Evolutionary conservation across 2,329 filamentous ascomycete species (phyloP).

Genomic region (Pseudogymnoascus sp.): DNA sequence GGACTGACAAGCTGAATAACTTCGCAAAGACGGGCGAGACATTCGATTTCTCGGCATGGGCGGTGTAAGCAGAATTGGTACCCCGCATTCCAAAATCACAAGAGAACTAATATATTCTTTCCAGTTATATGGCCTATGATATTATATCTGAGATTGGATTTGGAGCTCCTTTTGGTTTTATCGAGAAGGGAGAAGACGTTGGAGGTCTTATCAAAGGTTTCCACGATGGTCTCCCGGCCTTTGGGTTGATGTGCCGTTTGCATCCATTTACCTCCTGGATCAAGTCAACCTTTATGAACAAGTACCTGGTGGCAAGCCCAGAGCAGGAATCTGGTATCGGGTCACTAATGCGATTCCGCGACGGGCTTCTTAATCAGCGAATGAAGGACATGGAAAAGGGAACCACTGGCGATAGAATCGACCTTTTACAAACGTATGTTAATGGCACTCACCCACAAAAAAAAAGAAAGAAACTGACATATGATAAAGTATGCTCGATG

Average conservation of each 20-base stretch:
- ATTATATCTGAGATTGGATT: slow-evolving; percentile 49
- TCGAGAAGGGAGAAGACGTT: slow-evolving; percentile 43
- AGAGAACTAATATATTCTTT: background rate
- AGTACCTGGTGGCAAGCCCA: slow-evolving; percentile 44
- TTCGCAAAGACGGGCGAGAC: slow-evolving; percentile 38
- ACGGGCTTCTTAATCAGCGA: slow-evolving; percentile 42
- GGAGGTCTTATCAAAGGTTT: slow-evolving; percentile 45
- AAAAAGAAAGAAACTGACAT: slow-evolving; percentile 8
- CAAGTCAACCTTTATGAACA: slow-evolving; percentile 42
- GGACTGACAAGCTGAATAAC: slow-evolving; percentile 39
- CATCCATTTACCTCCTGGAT: slow-evolving; percentile 47
- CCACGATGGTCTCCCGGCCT: slow-evolving; percentile 42
- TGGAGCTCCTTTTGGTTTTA: slow-evolving; percentile 47
- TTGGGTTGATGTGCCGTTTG: slow-evolving; percentile 43
- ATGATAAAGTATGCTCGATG: slow-evolving; percentile 29
- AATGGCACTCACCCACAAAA: slow-evolving; percentile 9
- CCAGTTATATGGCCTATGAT: slow-evolving; percentile 46
- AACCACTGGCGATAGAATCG: slow-evolving; percentile 36
- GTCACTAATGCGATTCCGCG: slow-evolving; percentile 48
- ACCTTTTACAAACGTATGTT: slow-evolving; percentile 44
- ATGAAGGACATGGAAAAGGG: slow-evolving; percentile 39
- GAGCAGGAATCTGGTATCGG: slow-evolving; percentile 47
- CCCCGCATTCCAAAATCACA: background rate
- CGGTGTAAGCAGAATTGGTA: slow-evolving; percentile 31
- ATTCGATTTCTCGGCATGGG: slow-evolving; percentile 49